Percentiles rank a stretch among this genome's conserved stretches.
Conservation (phyloP, 2,329 filamentous ascomycete species). For the Xylaria sp. region DNA sequence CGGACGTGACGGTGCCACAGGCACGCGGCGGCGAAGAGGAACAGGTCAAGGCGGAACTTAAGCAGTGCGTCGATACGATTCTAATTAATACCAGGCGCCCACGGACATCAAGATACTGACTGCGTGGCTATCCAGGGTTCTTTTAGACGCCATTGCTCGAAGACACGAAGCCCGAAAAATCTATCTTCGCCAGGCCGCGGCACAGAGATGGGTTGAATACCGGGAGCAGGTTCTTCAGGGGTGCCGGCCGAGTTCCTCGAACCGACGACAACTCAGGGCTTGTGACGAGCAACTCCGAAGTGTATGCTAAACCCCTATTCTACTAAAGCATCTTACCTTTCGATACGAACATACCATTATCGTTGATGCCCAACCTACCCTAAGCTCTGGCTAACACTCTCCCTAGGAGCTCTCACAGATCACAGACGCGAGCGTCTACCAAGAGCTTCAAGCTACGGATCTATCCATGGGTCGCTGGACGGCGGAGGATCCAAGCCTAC, state of each 20-base stretch:
- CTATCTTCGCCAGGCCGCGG: conserved; percentile 69
- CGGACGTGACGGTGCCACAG: conserved; percentile 68
- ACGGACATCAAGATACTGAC: conserved; percentile 32
- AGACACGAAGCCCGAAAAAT: conserved; percentile 74
- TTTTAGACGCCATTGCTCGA: conserved; percentile 69
- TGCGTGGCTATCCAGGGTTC: conserved; percentile 55
- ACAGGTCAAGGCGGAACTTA: conserved; percentile 70
- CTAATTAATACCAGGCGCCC: not conserved
- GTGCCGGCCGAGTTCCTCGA: conserved; percentile 59
- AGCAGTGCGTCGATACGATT: conserved; percentile 61
- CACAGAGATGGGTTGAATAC: conserved; percentile 68
- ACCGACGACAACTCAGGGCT: conserved; percentile 62
- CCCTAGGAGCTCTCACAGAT: conserved; percentile 66
- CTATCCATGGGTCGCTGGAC: conserved; percentile 69
- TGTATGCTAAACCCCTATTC: conserved; percentile 55
- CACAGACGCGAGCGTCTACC: conserved; percentile 69
- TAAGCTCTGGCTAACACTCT: conserved; percentile 6
- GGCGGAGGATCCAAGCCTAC: conserved; percentile 69
- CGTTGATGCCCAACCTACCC: not conserved
- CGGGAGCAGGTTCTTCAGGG: conserved; percentile 65
- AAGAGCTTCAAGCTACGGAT: conserved; percentile 65
- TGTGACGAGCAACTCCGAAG: conserved; percentile 67
- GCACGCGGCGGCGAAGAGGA: conserved; percentile 66
- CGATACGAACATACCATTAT: conserved; percentile 10
- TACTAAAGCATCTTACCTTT: conserved; percentile 15